Conservation (phyloP, 306 rosid genomes). For the Oemleria cerasiformis region DNA sequence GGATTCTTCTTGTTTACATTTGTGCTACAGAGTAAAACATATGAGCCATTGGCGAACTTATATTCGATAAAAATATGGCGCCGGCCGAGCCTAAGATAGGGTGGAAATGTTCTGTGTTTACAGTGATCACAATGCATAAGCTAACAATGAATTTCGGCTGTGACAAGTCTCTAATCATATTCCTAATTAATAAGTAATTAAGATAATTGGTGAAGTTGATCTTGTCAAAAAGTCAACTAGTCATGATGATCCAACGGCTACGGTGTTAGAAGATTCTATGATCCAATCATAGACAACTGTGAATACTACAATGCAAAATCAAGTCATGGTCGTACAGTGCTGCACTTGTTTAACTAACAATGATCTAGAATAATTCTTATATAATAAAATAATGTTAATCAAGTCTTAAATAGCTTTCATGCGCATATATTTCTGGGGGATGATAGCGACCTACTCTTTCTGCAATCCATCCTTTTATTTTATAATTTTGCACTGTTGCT, state of each 20-base stretch:
- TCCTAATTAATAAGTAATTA: neutral
- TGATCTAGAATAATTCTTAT: constrained; percentile 7
- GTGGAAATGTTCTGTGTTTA: constrained; percentile 31
- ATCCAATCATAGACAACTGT: neutral
- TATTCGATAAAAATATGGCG: constrained; percentile 30
- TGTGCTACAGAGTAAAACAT: constrained; percentile 1
- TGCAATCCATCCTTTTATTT: too few relatives aligned
- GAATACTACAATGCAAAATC: neutral
- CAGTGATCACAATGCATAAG: constrained; percentile 1
- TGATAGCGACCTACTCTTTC: too few relatives aligned
- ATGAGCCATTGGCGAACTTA: neutral
- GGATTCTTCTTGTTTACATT: constrained; percentile 18
- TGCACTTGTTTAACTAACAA: constrained; percentile 5
- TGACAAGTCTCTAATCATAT: neutral
- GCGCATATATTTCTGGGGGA: neutral
- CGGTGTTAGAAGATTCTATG: neutral
- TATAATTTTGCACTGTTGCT: too few relatives aligned
- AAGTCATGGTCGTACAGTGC: neutral
- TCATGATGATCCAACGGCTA: neutral
- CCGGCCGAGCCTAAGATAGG: constrained; percentile 40
- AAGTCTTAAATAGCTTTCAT: neutral
- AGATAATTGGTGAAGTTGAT: neutral
- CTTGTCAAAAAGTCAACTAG: neutral
- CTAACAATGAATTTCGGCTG: constrained; percentile 11
- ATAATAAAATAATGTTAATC: neutral